These are phyloP conservation scores for Talaromyces stipitatus DNA, from an alignment of 495 filamentous ascomycete species.

Conservation along the genomic window DNA sequence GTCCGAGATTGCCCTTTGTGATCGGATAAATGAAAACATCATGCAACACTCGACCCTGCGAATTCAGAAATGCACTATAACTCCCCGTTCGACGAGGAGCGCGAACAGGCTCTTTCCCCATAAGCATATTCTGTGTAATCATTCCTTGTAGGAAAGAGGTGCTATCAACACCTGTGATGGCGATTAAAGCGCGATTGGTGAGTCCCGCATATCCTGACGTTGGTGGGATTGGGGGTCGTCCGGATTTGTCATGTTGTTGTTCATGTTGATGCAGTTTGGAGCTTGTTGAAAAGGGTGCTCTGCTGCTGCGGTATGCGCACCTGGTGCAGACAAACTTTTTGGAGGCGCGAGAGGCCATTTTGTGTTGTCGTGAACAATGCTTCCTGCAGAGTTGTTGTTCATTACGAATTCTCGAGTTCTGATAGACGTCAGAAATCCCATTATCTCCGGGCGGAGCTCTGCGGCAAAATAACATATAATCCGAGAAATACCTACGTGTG, in stretches of 20 bases:
- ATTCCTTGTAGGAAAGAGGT: slow-evolving; percentile 81
- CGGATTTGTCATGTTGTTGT: slow-evolving; percentile 15
- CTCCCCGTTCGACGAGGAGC: slow-evolving; percentile 35
- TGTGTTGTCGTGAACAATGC: slow-evolving; percentile 1
- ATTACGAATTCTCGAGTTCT: background rate
- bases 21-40: slow-evolving; percentile 84
- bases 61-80: slow-evolving; percentile 80
- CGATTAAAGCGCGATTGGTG: slow-evolving; percentile 66
- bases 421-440: background rate
- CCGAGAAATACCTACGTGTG: background rate
- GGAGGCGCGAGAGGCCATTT: slow-evolving; percentile 25
- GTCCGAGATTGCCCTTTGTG: slow-evolving; percentile 18
- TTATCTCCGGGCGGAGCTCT: slow-evolving; percentile 13
- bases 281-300: slow-evolving; percentile 26
- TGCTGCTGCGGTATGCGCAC: slow-evolving; percentile 15
- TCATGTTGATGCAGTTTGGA: slow-evolving; percentile 3
- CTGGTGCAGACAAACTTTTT: slow-evolving; percentile 18
- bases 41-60: slow-evolving; percentile 72
- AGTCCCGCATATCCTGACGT: slow-evolving; percentile 43
- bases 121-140: slow-evolving; percentile 65
- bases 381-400: background rate
- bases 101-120: slow-evolving; percentile 30
- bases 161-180: slow-evolving; percentile 68
- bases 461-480: slow-evolving; percentile 27
- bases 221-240: slow-evolving; percentile 21